Evolutionary conservation across 1,284 basidiomycete genomes (phyloP), one percentile per base, ranked within the genome.

Genomic region (Moesziomyces sp.): DNA sequence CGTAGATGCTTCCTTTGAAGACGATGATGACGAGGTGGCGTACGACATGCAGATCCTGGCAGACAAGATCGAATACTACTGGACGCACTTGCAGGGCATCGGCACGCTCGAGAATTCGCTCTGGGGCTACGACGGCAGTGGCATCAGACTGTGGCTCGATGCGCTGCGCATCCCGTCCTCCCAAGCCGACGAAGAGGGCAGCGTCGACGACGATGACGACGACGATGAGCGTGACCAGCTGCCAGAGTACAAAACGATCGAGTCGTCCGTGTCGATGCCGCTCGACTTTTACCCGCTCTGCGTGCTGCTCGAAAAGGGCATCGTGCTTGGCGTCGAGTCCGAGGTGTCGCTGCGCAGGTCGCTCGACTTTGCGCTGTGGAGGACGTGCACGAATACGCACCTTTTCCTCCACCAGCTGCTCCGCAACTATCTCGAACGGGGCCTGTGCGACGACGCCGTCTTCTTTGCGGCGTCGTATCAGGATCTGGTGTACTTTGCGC

Each of bases 11-110:
- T 11, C 26, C 43, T 58, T 44, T 44, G 54, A 70, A 14, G 63
- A 92, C 0, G 92, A 89, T 9, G 88, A 90, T 60, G 91, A 93
- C 79, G 94, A 97, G 85, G 93, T 97, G 67, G 93, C 92, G 72
- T 99, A 99, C 84, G 96, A 99, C 84, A 91, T 98, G 89, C 96
- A 98, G 80, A 92, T 99, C 46, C 91, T 99, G 28, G 93, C 95
- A 0, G 93, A 97, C 78, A 89, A 91, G 28, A 93, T 99, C 68
- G 96, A 99, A 82, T 94, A 95, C 81, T 99, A 95, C 85, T 99
- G 96, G 96, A 97, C 96, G 46, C 95, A 98, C 86, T 86, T 97
- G 53, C 90, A 92, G 47, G 95, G 94, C 0, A 93, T 97, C 38
- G 92, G 91, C 3, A 90, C 93, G 2, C 87, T 99, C 30, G 95